Percentiles rank a stretch among this genome's conserved stretches.
Evolutionary conservation across 179 eudicot species (phyloP).

Genomic region (Beta lomatogona): DNA sequence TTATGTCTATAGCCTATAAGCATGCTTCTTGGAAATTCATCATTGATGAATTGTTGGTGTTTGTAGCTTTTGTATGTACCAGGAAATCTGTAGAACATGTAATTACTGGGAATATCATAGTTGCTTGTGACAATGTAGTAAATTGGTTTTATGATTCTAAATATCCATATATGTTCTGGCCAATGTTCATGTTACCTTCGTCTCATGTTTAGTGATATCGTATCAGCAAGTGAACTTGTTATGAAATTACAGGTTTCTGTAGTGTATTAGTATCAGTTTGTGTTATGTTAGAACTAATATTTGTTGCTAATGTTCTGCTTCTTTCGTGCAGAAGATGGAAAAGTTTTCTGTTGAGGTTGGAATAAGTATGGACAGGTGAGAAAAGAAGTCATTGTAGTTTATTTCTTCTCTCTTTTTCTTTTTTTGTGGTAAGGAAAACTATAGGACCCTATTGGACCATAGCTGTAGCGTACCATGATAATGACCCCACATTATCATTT

Average conservation of each 20-base stretch:
- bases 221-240: not conserved
- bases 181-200: too few species aligned
- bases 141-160: not conserved
- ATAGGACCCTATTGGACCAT: too few species aligned
- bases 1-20: too few species aligned
- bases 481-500: too few species aligned
- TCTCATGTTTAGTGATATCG: too few species aligned
- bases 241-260: not conserved
- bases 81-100: not conserved
- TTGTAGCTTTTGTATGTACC: not conserved
- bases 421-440: too few species aligned
- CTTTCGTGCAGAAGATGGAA: conserved; percentile 58
- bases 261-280: not conserved
- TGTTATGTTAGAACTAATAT: not conserved
- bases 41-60: not conserved
- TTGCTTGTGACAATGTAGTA: not conserved
- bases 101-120: too few species aligned
- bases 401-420: too few species aligned
- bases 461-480: not conserved
- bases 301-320: conserved; percentile 2
- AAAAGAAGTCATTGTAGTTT: not conserved
- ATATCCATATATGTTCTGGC: too few species aligned
- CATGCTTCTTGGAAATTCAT: not conserved
- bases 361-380: conserved; percentile 98
- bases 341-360: conserved; percentile 98